Conservation (phyloP, 1,284 basidiomycete genomes). For the Ceratobasidium sp. region DNA sequence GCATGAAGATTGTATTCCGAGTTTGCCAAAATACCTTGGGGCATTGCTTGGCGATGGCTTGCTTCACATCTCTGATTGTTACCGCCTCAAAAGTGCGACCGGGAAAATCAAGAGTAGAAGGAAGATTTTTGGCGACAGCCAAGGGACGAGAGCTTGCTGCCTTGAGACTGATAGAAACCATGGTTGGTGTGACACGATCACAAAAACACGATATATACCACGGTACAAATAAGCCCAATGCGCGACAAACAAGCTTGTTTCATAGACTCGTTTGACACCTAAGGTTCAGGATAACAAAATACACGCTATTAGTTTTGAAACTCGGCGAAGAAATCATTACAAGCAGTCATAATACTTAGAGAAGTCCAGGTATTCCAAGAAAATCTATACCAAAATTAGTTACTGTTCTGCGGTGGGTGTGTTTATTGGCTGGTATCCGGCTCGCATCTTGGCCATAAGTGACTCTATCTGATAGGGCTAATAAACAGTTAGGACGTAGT, state of each 20-base stretch:
- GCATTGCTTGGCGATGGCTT: constrained; percentile 67
- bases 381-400: no score
- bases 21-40: constrained; percentile 59
- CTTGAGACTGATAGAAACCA: constrained; percentile 73
- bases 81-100: constrained; percentile 61
- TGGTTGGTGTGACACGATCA: constrained; percentile 55
- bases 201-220: neutral
- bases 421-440: constrained; percentile 22
- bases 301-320: no score
- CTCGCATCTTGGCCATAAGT: constrained; percentile 36
- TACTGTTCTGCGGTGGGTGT: neutral
- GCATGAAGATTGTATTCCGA: neutral
- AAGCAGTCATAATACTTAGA: no score
- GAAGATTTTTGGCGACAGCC: constrained; percentile 67
- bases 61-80: constrained; percentile 74
- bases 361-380: neutral
- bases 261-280: no score
- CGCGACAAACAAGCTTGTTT: constrained; percentile 2
- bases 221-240: no score
- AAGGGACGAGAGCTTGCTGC: constrained; percentile 59
- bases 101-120: constrained; percentile 69
- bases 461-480: constrained; percentile 42
- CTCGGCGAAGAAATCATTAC: no score
- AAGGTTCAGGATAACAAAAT: no score
- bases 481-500: neutral